Evolutionary conservation across 1,139 yeast genomes (phyloP).

Genomic region (Eremothecium gossypii): DNA sequence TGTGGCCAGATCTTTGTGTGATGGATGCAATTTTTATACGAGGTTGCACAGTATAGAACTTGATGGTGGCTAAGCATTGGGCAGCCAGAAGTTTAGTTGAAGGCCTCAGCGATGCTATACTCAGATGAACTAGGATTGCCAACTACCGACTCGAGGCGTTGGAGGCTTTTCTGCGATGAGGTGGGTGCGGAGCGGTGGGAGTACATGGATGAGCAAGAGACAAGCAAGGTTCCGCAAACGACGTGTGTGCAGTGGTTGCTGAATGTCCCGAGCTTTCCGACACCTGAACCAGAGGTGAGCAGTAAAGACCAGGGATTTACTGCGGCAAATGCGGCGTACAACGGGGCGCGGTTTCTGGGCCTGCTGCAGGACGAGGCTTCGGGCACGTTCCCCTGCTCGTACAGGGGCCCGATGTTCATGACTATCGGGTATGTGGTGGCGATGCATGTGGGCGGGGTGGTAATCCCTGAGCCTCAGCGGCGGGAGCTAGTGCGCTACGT

Average conservation of each 20-base stretch:
- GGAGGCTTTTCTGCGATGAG: slow-evolving; percentile 67
- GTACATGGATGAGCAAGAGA: slow-evolving; percentile 41
- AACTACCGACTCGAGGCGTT: slow-evolving; percentile 56
- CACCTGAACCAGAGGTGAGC: slow-evolving; percentile 32
- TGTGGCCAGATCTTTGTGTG: not conserved
- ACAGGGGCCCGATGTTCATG: slow-evolving; percentile 97
- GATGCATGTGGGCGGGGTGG: slow-evolving; percentile 57
- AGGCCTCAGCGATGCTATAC: slow-evolving; percentile 29
- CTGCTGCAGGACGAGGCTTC: slow-evolving; percentile 60
- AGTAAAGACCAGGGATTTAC: slow-evolving; percentile 28
- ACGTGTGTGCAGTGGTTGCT: slow-evolving; percentile 51
- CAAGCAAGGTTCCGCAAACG: slow-evolving; percentile 41
- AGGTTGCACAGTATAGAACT: not conserved
- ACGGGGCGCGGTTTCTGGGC: slow-evolving; percentile 66
- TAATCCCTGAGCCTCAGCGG: slow-evolving; percentile 57
- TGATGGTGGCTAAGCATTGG: no score
- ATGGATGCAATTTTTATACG: not conserved
- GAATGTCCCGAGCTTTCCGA: slow-evolving; percentile 36
- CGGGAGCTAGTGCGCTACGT: slow-evolving; percentile 73
- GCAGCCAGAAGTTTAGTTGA: no score
- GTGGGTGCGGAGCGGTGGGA: slow-evolving; percentile 82
- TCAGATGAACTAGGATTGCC: slow-evolving; percentile 58
- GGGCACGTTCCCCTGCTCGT: slow-evolving; percentile 86
- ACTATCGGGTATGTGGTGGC: slow-evolving; percentile 80
- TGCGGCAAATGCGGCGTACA: slow-evolving; percentile 56